A percentile compares a stretch with the other conserved stretches of the same genome.
Conservation (phyloP, 192 early-diverging fungal genomes). For the Blastocladiella britannica region DNA sequence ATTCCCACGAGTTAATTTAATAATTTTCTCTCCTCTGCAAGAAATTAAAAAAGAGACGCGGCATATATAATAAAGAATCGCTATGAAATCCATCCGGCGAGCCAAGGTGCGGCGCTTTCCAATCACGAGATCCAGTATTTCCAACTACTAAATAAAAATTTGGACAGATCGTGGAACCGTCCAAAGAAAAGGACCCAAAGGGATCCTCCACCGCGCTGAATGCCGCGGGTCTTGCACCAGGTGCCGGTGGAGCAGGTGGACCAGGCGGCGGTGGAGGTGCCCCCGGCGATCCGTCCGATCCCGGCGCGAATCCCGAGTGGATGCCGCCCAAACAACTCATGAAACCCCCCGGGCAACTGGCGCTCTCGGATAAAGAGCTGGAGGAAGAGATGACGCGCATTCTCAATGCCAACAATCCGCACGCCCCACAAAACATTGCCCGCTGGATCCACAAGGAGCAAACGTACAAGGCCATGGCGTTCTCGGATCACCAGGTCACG, state of each 20-base stretch:
- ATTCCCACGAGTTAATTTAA: background rate
- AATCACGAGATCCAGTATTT: too few species aligned
- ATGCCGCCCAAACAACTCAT: conserved; percentile 30
- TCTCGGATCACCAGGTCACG: conserved; percentile 33
- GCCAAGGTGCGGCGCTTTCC: too few species aligned
- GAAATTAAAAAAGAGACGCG: too few species aligned
- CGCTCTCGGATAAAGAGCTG: conserved; percentile 29
- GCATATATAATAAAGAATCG: too few species aligned
- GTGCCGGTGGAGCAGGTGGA: conserved; percentile 3
- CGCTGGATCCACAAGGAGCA: conserved; percentile 31
- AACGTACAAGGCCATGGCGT: conserved; percentile 33
- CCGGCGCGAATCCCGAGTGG: background rate
- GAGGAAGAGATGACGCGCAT: conserved; percentile 39
- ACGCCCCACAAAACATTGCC: conserved; percentile 41
- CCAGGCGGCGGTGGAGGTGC: conserved; percentile 19
- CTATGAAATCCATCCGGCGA: background rate
- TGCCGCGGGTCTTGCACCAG: background rate
- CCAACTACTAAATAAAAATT: too few species aligned
- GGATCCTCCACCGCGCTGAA: background rate
- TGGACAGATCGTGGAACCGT: background rate
- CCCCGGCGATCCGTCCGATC: conserved; percentile 22
- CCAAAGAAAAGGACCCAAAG: background rate
- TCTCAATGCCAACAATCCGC: conserved; percentile 42
- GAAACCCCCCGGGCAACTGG: conserved; percentile 30
- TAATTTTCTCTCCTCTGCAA: background rate